phyloP scores from a whole-genome alignment of 768 basidiomycete species.

The Kwoniella pini region DNA sequence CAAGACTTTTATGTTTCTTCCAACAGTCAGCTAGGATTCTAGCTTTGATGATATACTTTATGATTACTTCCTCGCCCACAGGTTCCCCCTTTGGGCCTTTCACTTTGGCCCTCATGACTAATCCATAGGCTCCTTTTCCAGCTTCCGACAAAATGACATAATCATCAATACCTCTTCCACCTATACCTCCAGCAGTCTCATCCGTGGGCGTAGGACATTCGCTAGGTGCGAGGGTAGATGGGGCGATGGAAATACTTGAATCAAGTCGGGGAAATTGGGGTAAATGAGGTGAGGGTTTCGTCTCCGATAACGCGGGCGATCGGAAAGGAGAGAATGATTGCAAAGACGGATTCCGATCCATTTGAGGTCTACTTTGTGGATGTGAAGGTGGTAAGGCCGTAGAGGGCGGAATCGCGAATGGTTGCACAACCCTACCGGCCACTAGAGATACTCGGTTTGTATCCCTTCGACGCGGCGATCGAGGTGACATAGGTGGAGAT shows the following conservation, averaged over 20 bases:
- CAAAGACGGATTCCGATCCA: conserved; percentile 35
- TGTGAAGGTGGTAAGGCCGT: conserved; percentile 45
- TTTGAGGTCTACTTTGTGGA: conserved; percentile 8
- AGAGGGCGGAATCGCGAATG: conserved; percentile 45
- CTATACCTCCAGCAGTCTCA: conserved; percentile 56
- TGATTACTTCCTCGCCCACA: conserved; percentile 83
- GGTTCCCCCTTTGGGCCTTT: conserved; percentile 68
- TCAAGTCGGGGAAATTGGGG: conserved; percentile 40
- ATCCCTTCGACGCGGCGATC: conserved; percentile 40
- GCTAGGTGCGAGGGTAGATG: conserved; percentile 52
- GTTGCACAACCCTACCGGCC: conserved; percentile 50
- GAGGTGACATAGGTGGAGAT: conserved; percentile 37
- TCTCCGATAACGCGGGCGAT: conserved; percentile 26
- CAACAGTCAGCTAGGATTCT: conserved; percentile 98
- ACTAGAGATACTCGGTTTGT: conserved; percentile 45
- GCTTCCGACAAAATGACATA: conserved; percentile 85
- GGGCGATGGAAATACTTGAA: conserved; percentile 49
- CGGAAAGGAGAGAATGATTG: conserved; percentile 52
- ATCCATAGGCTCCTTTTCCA: conserved; percentile 90
- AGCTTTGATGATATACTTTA: conserved; percentile 98
- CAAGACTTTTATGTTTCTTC: conserved; percentile 90
- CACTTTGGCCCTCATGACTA: conserved; percentile 87
- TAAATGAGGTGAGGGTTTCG: conserved; percentile 9
- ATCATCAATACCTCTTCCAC: conserved; percentile 75
- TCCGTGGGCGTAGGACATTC: conserved; percentile 48